Evolutionary conservation across 2,329 filamentous ascomycete genomes (phyloP).

Genomic region (Botrytis paeoniae): DNA sequence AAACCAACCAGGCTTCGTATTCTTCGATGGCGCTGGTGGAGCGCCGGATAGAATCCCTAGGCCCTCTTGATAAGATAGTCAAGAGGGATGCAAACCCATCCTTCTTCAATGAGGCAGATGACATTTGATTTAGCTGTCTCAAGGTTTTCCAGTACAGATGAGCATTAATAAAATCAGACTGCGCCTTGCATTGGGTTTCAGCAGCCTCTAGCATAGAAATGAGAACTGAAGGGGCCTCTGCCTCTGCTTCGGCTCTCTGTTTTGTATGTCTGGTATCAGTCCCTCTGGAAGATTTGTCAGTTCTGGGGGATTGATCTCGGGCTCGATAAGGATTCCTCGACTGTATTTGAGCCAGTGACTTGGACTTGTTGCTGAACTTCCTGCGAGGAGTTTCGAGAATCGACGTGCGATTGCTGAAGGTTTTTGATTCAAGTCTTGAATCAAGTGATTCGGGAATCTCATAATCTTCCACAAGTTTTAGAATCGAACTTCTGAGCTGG

Average conservation of each 20-base stretch:
- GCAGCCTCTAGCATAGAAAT: constrained; percentile 74
- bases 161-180: constrained; percentile 78
- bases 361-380: constrained; percentile 57
- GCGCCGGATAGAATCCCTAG: constrained; percentile 65
- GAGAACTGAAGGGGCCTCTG: constrained; percentile 51
- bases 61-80: constrained; percentile 70
- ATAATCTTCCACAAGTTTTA: constrained; percentile 78
- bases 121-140: constrained; percentile 65
- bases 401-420: constrained; percentile 68
- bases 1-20: constrained; percentile 78
- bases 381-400: constrained; percentile 49
- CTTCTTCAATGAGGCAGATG: constrained; percentile 58
- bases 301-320: constrained; percentile 25
- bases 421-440: constrained; percentile 56
- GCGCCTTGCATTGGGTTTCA: constrained; percentile 70
- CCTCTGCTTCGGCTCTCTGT: constrained; percentile 31
- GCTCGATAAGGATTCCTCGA: constrained; percentile 58
- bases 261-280: constrained; percentile 24
- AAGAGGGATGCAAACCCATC: constrained; percentile 70
- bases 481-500: constrained; percentile 73
- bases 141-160: constrained; percentile 84
- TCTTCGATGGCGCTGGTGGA: constrained; percentile 72
- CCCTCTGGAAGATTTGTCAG: constrained; percentile 22
- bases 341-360: constrained; percentile 46
- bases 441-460: constrained; percentile 70